These are phyloP conservation scores for Botrytis deweyae DNA, from an alignment of 2,329 filamentous ascomycete species.

Conservation along the genomic window DNA sequence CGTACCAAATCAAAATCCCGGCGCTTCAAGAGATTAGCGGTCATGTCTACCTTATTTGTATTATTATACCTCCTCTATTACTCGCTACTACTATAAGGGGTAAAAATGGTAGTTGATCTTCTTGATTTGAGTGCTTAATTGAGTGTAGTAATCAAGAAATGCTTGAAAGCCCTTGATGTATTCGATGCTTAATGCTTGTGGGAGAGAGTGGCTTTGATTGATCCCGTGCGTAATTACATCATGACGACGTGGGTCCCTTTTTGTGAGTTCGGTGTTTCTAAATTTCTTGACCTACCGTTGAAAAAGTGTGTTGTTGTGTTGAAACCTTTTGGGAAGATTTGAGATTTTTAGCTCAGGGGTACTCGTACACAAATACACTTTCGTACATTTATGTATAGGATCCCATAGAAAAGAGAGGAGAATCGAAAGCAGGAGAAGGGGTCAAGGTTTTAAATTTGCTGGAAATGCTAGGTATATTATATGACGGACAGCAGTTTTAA, in stretches of 20 bases:
- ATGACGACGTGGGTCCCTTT: constrained; percentile 5
- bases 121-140: not conserved
- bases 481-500: constrained; percentile 11
- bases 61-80: not conserved
- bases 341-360: constrained; percentile 14
- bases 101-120: not conserved
- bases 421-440: not conserved
- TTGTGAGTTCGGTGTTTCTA: constrained; percentile 7
- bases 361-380: not conserved
- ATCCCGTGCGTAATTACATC: constrained; percentile 16
- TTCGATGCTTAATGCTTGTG: constrained; percentile 7
- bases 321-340: constrained; percentile 1
- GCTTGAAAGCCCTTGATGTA: not conserved
- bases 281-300: not conserved
- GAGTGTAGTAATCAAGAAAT: not conserved
- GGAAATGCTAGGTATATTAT: not conserved
- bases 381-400: not conserved
- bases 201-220: not conserved
- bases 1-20: not conserved
- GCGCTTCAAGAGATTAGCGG: constrained; percentile 14
- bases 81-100: not conserved
- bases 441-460: constrained; percentile 11
- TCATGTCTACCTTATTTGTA: not conserved
- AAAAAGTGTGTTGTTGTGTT: not conserved
- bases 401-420: not conserved